A percentile compares a stretch with the other conserved stretches of the same genome.
These are phyloP conservation scores for Lachnellula cervina DNA, from an alignment of 2,329 filamentous ascomycete species.

Conservation along the genomic window DNA sequence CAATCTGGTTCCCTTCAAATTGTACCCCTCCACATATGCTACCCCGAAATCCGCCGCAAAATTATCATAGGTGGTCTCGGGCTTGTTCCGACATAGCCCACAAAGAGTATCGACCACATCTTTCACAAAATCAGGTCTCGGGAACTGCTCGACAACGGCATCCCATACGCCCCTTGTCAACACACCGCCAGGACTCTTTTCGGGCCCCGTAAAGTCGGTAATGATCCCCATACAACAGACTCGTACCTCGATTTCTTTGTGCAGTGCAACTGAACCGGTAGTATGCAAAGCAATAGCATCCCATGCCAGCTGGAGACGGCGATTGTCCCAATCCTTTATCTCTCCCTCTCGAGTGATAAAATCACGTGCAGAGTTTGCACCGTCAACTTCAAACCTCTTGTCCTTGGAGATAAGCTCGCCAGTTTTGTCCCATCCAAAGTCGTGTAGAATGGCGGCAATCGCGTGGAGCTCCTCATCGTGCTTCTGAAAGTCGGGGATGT, in stretches of 20 bases:
- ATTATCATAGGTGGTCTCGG: slow-evolving; percentile 34
- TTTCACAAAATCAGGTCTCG: slow-evolving; percentile 31
- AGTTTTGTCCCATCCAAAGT: slow-evolving; percentile 38
- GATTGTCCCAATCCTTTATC: slow-evolving; percentile 34
- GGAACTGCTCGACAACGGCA: slow-evolving; percentile 28
- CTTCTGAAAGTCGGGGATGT: slow-evolving; percentile 21
- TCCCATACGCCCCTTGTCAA: slow-evolving; percentile 28
- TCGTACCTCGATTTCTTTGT: slow-evolving; percentile 40
- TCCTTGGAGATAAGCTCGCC: slow-evolving; percentile 36
- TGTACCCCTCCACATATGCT: slow-evolving; percentile 13
- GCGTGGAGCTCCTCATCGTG: slow-evolving; percentile 36
- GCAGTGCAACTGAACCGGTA: slow-evolving; percentile 32
- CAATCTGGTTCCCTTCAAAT: slow-evolving; percentile 1
- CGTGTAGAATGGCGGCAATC: slow-evolving; percentile 38
- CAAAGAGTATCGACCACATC: slow-evolving; percentile 32
- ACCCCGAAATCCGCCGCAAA: slow-evolving; percentile 31
- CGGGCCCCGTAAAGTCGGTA: slow-evolving; percentile 36
- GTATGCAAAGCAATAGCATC: slow-evolving; percentile 45
- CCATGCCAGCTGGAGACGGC: slow-evolving; percentile 43
- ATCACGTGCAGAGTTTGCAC: slow-evolving; percentile 40
- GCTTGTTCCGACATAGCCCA: slow-evolving; percentile 35
- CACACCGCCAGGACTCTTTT: slow-evolving; percentile 18
- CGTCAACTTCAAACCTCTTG: slow-evolving; percentile 47
- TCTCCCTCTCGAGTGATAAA: slow-evolving; percentile 32
- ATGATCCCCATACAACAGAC: slow-evolving; percentile 31